Base-by-base conservation (phyloP, 1,284 basidiomycete species). In the Malassezia nana region DNA sequence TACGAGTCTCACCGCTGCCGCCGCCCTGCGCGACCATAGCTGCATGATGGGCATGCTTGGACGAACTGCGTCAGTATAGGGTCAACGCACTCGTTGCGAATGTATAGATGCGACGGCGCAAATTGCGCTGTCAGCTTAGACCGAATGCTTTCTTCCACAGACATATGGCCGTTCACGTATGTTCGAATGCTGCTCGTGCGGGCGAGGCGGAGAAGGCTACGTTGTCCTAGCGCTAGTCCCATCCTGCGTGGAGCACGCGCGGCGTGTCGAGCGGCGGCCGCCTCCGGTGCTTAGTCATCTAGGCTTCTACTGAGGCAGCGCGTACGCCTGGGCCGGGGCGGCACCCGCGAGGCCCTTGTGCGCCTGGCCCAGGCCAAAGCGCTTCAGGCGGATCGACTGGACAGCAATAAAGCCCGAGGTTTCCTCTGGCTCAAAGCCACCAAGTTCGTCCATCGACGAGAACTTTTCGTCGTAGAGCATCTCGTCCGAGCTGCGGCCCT, bases 401-500 rank as follows among this genome's bases (percentile, higher is more conserved):
- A 69, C 66, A 28, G 68, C 63, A 57, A 74, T 71, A 53, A 74
- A 74, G 32, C 71, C 71, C 12, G 62, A 61, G 25, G 71, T 67
- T 24, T 63, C 62, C 18, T 67, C 67, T 25, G 67, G 65, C 62
- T 91, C 87, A 77, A 96, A 96, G 42, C 92, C 92, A 63, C 91
- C 91, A 57, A 95, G 83, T 78, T 95, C 91, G 76, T 98, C 92
- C 92, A 99, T 98, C 56, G 89, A 94, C n/a, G 89, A 89, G 77
- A 95, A 83, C 56, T 85, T 85, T 72, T 89, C 90, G 72, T 98
- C 92, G 76, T 99, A 99, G 28, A 74, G 64, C 86, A 85, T 87
- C 72, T 91, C 89, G 24, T 87, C 81, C 59, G 89, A 92, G 69
- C 82, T 83, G 55, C 94, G 83, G 44, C 92, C 92, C 75, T 95